phyloP scores from a whole-genome alignment of 768 basidiomycete species.

The Mycena metata region DNA sequence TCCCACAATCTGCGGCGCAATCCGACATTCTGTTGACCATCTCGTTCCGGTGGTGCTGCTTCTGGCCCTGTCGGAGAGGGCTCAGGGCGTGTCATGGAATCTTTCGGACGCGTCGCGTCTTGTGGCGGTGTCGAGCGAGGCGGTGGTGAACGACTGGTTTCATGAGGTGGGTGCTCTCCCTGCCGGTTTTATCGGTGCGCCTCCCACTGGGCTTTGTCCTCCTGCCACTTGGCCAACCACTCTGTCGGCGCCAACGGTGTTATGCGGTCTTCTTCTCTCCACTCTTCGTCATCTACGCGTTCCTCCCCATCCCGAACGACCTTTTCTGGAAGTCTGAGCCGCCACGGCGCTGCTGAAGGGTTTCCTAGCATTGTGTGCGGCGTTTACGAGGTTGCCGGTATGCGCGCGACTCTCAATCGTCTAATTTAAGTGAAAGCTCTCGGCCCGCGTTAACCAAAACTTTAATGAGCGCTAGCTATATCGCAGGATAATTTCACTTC shows the following conservation, averaged over 20 bases:
- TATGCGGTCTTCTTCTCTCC: constrained; percentile 25
- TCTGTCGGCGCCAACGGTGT: constrained; percentile 21
- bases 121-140: not conserved
- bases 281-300: not conserved
- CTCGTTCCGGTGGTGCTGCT: not conserved
- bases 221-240: constrained; percentile 32
- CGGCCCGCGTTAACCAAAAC: too few relatives aligned
- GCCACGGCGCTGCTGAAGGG: constrained; percentile 12
- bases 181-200: constrained; percentile 25
- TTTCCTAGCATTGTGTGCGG: constrained; percentile 12
- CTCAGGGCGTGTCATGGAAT: not conserved
- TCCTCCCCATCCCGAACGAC: not conserved
- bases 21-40: not conserved
- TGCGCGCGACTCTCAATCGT: too few relatives aligned
- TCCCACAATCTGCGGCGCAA: constrained; percentile 26
- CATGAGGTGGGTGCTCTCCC: not conserved
- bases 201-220: constrained; percentile 27
- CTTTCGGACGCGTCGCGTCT: not conserved
- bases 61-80: not conserved
- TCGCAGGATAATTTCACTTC: too few relatives aligned
- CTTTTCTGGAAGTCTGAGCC: not conserved
- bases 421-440: not conserved
- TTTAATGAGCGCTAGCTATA: too few relatives aligned
- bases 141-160: not conserved
- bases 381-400: not conserved